Evolutionary conservation across 2,329 filamentous ascomycete genomes (phyloP), one percentile per base, ranked within the genome.

Genomic region (Hypoxylon sp.): DNA sequence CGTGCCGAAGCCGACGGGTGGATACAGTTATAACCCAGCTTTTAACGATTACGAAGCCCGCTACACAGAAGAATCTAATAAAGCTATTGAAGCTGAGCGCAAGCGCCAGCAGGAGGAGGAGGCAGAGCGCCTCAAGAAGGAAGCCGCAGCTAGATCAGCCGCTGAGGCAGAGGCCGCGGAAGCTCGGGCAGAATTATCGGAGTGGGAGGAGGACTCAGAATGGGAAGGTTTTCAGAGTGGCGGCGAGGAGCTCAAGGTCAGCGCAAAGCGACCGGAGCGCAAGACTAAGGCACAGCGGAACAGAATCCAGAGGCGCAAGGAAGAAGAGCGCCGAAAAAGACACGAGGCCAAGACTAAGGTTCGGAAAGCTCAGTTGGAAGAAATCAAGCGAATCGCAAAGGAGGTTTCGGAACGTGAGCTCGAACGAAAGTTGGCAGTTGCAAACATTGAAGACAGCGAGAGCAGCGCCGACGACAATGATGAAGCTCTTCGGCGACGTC

Each of bases 191-290:
- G 85, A 90, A 52, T 74, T 91, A 62, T 90, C 87, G 0, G 88
- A 88, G 77, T 95, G 88, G 83, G 93, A 96, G 64, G 92, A 95
- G 73, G 94, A 97, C 76, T 96, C 92, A 48, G 94, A 92, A 12
- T 97, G 94, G 93, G 95, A 94, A 78, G 92, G 92, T 0, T 88
- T 93, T 70, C 90, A 97, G 81, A 97, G 93, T 76, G 94, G 93
- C 60, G 87, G 86, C 8, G 90, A 93, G 71, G 90, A 92, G 67
- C 82, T 86, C 75, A 80, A 74, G 29, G 68, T 89, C 56, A 89
- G 87, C 74, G 87, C 87, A 66, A 97, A 97, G 82, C 85, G 90
- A 64, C 91, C 92, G 2, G 87, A 92, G 79, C 86, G 95, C 74
- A 98, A 98, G 83, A 96, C 93, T 1, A 91, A 90, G 53, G 85